Percentiles rank a stretch among this genome's conserved stretches.
These are phyloP conservation scores for Hanseniaspora valbyensis DNA, from an alignment of 805 yeast species.

Conservation along the genomic window DNA sequence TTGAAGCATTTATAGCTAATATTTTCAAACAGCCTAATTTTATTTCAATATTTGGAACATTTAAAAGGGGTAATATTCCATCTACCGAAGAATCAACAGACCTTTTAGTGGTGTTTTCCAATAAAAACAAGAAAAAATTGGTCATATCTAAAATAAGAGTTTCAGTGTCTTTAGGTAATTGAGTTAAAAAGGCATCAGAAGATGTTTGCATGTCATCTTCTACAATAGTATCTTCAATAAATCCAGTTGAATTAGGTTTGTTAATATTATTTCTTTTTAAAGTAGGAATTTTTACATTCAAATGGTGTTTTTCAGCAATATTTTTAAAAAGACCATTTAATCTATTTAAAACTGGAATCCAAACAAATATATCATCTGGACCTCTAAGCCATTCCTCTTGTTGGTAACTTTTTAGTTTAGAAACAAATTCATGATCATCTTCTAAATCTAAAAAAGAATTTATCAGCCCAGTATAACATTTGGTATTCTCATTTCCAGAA, in stretches of 20 bases:
- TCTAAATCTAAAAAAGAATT: conserved; percentile 31
- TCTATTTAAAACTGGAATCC: conserved; percentile 66
- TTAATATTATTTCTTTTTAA: too few species aligned
- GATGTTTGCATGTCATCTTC: conserved; percentile 26
- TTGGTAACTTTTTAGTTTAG: conserved; percentile 24
- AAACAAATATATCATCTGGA: conserved; percentile 57
- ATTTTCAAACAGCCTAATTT: conserved; percentile 51
- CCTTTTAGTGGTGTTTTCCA: conserved; percentile 60
- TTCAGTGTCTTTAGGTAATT: conserved; percentile 39
- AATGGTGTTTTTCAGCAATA: conserved; percentile 41
- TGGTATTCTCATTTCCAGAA: conserved; percentile 26
- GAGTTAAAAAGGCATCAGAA: conserved; percentile 29
- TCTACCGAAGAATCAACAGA: conserved; percentile 58
- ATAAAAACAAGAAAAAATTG: conserved; percentile 48
- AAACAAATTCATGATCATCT: conserved; percentile 33
- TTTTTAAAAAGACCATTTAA: conserved; percentile 57
- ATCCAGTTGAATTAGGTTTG: neutral
- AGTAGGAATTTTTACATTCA: conserved; percentile 22
- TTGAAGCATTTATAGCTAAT: conserved; percentile 48
- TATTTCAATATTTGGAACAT: conserved; percentile 50
- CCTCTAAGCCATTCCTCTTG: conserved; percentile 49
- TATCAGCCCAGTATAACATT: conserved; percentile 28
- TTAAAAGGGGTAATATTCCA: conserved; percentile 46
- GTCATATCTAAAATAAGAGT: conserved; percentile 41
- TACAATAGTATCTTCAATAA: neutral